Conservation (phyloP, 495 filamentous ascomycete genomes). For the Chaetomium cochliodes region DNA sequence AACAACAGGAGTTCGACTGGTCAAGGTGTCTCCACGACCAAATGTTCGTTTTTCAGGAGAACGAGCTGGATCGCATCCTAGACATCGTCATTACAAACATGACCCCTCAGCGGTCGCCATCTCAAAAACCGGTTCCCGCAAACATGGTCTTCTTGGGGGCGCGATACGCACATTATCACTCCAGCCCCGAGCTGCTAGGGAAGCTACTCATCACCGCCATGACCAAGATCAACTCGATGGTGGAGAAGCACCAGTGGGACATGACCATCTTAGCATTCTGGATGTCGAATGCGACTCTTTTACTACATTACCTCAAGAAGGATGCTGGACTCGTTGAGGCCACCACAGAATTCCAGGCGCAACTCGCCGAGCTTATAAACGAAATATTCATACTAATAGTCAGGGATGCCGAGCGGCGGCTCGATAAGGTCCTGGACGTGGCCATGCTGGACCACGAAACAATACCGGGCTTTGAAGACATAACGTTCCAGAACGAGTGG, state of each 20-base stretch:
- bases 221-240: conserved; percentile 94
- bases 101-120: conserved; percentile 91
- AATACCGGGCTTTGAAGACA: conserved; percentile 93
- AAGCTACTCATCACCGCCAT: conserved; percentile 81
- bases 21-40: conserved; percentile 92
- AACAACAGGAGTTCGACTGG: conserved; percentile 97
- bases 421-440: conserved; percentile 90
- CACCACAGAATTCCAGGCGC: conserved; percentile 85
- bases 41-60: conserved; percentile 99
- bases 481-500: conserved; percentile 97
- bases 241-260: conserved; percentile 94
- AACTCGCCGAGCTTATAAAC: conserved; percentile 92
- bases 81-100: conserved; percentile 98
- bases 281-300: conserved; percentile 94
- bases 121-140: conserved; percentile 95
- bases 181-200: conserved; percentile 77
- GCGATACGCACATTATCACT: conserved; percentile 95
- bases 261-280: conserved; percentile 99
- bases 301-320: conserved; percentile 96
- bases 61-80: conserved; percentile 82
- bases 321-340: conserved; percentile 77
- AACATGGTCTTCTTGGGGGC: conserved; percentile 96
- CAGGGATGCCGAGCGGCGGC: conserved; percentile 90
- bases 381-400: conserved; percentile 99
- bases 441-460: conserved; percentile 98